Conservation (phyloP, 108 stramenopile species). For the Nannochloropsis gaditana region DNA sequence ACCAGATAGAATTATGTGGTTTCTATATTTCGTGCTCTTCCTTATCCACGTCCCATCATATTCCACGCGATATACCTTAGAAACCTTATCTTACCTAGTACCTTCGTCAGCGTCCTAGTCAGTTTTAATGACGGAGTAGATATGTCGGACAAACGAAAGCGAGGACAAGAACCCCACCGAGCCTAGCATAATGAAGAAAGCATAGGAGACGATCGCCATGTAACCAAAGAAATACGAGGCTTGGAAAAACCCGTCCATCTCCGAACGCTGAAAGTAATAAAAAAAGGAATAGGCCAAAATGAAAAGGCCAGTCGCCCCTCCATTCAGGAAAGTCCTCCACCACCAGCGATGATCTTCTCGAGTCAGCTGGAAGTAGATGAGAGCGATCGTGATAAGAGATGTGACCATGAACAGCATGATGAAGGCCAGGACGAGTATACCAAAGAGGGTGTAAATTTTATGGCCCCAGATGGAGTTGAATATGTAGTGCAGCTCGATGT, state of each 20-base stretch:
- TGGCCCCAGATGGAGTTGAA: conserved; percentile 98
- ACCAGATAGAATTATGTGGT: too few relatives aligned
- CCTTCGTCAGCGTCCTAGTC: conserved; percentile 57
- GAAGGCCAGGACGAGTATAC: conserved; percentile 90
- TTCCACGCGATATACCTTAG: not conserved
- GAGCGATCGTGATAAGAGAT: conserved; percentile 60
- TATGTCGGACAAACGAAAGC: conserved; percentile 84
- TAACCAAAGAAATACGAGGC: conserved; percentile 94
- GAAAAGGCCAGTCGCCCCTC: conserved; percentile 90
- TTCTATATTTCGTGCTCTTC: too few relatives aligned
- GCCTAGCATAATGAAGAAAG: conserved; percentile 92
- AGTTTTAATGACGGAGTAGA: conserved; percentile 85
- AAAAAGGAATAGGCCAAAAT: conserved; percentile 91
- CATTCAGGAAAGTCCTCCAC: conserved; percentile 91
- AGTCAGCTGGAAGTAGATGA: conserved; percentile 95
- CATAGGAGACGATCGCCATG: conserved; percentile 87
- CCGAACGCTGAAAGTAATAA: conserved; percentile 85
- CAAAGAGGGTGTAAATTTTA: conserved; percentile 96
- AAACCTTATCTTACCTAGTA: not conserved
- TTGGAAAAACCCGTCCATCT: conserved; percentile 89
- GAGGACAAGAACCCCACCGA: conserved; percentile 84
- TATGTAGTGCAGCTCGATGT: conserved; percentile 94
- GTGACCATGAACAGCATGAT: conserved; percentile 72
- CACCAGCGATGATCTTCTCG: conserved; percentile 97
- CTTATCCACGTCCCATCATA: not conserved